A percentile compares a stretch with the other conserved stretches of the same genome.
These are phyloP conservation scores for Irpex rosettiformis DNA, from an alignment of 1,284 basidiomycete genomes.

Conservation along the genomic window DNA sequence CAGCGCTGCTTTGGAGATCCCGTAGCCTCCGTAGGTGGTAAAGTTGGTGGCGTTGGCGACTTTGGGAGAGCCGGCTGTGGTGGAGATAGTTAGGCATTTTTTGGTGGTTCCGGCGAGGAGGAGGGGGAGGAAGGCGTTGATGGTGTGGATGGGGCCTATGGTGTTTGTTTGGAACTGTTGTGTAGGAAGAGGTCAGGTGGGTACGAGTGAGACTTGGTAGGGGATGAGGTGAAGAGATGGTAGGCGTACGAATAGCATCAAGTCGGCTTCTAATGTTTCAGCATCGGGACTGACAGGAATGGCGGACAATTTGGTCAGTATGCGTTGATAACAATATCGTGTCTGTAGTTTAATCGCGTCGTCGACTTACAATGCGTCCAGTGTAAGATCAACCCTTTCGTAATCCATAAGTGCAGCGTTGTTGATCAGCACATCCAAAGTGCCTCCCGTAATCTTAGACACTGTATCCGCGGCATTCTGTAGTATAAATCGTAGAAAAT, in stretches of 20 bases:
- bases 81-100: conserved; percentile 21
- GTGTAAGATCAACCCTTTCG: conserved; percentile 3
- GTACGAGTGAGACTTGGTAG: too few relatives aligned
- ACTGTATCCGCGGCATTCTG: conserved; percentile 22
- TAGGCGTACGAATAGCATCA: conserved; percentile 21
- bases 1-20: conserved; percentile 34
- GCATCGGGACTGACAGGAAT: not conserved
- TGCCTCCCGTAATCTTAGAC: conserved; percentile 24
- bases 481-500: too few relatives aligned
- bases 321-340: not conserved
- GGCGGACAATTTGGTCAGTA: not conserved
- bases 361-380: conserved; percentile 19
- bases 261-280: conserved; percentile 22
- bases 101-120: conserved; percentile 32
- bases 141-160: conserved; percentile 33
- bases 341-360: not conserved
- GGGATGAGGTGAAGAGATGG: too few relatives aligned
- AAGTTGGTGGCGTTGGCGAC: conserved; percentile 9
- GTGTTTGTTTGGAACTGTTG: too few relatives aligned
- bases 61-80: conserved; percentile 26
- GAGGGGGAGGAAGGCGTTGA: conserved; percentile 34
- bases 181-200: too few relatives aligned
- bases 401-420: conserved; percentile 23
- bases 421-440: conserved; percentile 32
- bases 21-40: conserved; percentile 25